Evolutionary conservation across 2,329 filamentous ascomycete genomes (phyloP).

Genomic region (Cordyceps tenuipes): DNA sequence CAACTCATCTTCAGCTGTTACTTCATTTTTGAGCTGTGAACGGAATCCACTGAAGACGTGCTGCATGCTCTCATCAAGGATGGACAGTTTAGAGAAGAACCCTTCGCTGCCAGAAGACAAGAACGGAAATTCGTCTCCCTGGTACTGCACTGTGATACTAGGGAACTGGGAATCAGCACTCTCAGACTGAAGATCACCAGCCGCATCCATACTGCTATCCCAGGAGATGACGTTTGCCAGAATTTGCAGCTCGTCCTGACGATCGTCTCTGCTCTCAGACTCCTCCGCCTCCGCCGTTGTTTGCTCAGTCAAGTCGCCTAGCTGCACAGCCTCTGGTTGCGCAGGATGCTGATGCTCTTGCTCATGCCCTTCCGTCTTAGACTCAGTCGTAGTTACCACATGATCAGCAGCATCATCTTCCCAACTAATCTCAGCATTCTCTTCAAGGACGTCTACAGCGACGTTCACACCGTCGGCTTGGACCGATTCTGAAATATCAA

Average conservation of each 20-base stretch:
- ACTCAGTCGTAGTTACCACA: background rate
- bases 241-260: background rate
- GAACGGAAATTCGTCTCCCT: conserved; percentile 35
- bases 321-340: conserved; percentile 4
- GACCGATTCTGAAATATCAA: background rate
- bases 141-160: conserved; percentile 34
- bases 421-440: conserved; percentile 19
- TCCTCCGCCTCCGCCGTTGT: conserved; percentile 1
- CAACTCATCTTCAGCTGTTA: conserved; percentile 38
- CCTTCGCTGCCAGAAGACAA: conserved; percentile 29
- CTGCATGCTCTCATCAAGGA: conserved; percentile 36
- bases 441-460: conserved; percentile 1
- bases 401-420: conserved; percentile 14
- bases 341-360: conserved; percentile 4
- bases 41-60: conserved; percentile 37
- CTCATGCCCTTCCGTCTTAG: background rate
- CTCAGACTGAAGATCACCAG: conserved; percentile 8
- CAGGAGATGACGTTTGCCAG: background rate
- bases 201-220: background rate
- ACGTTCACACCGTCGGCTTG: conserved; percentile 2
- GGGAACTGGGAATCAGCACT: conserved; percentile 19
- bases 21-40: conserved; percentile 36
- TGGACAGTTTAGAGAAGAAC: conserved; percentile 36
- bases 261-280: conserved; percentile 2
- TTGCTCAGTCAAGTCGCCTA: background rate